A percentile compares a stretch with the other conserved stretches of the same genome.
phyloP scores from a whole-genome alignment of 495 filamentous ascomycete species.

The Aspergillus cavernicola region DNA sequence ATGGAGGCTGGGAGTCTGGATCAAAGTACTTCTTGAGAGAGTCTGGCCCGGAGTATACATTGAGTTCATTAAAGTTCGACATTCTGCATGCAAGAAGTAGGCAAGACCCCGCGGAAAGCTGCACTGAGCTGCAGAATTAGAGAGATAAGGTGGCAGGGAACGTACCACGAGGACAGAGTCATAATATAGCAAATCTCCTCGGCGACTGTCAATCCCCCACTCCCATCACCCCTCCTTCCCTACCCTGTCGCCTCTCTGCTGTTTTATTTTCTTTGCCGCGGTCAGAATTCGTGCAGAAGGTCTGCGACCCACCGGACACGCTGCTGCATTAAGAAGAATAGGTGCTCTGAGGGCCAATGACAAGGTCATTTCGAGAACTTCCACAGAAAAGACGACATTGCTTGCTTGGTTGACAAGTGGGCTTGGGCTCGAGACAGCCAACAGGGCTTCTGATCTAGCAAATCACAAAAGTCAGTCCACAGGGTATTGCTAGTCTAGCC shows the following conservation, averaged over 20 bases:
- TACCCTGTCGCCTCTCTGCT: not conserved
- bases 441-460: not conserved
- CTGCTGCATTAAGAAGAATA: no score
- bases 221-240: not conserved
- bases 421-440: not conserved
- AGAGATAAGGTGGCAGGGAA: not conserved
- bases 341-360: no score
- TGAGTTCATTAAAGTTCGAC: constrained; percentile 41
- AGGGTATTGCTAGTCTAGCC: not conserved
- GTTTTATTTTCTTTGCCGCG: not conserved
- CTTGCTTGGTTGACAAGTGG: no score
- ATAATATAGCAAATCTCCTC: not conserved
- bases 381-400: no score
- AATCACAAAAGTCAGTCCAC: constrained; percentile 1
- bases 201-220: not conserved
- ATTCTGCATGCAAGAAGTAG: constrained; percentile 19
- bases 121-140: not conserved
- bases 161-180: not conserved
- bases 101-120: not conserved
- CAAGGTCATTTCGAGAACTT: no score
- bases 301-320: not conserved
- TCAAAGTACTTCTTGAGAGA: constrained; percentile 55
- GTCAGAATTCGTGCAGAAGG: not conserved
- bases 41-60: constrained; percentile 54
- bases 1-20: constrained; percentile 51